Base-by-base conservation (phyloP, 2,329 filamentous ascomycete species). In the Apiospora marii region DNA sequence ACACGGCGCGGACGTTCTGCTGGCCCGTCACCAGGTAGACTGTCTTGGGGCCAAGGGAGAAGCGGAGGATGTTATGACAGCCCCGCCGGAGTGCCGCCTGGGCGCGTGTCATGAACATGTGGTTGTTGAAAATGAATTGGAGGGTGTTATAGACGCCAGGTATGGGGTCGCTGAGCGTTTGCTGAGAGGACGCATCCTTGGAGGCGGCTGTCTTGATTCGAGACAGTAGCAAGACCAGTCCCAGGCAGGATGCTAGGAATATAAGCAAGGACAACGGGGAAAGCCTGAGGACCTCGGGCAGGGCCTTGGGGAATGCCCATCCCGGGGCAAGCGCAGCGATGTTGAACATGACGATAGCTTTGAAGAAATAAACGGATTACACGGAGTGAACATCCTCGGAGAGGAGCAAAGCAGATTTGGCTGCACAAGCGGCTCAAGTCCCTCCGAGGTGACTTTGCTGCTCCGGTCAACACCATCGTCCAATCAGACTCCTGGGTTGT, bases 1-100 rank as follows among this genome's bases (percentile, higher is more conserved):
- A 72, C 6, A 77, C 22, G 37, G 74, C 72, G 64, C 74, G 71
- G 2, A 79, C 49, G 41, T 76, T 75, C 16, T 73, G 49, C 1
- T 70, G 37, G 14, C 75, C 75, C 0, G 58, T 41, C 19, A 75
- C 61, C 3, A 76, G 27, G 58, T 76, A 76, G 0, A 68, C 44
- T 4, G 10, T 16, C 37, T 12, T 61, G 1, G 12, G 43, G 2
- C 73, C 73, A 1, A 74, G 14, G 16, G 51, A 69, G 64, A 74
- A 75, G n/a, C n/a, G 24, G 14, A 64, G 22, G 14, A 64, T 10
- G 13, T 22, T 27, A 2, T 13, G n/a, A 30, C 53, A 64, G 12
- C 24, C 7, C 7, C 53, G 13, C 34, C 34, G 24, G 13, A 61
- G 24, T 5, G 24, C 24, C 3, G 24, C 7, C 7, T 37, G 24